Evolutionary conservation across 1,284 basidiomycete genomes (phyloP).

Genomic region (Ustilago trichophora): DNA sequence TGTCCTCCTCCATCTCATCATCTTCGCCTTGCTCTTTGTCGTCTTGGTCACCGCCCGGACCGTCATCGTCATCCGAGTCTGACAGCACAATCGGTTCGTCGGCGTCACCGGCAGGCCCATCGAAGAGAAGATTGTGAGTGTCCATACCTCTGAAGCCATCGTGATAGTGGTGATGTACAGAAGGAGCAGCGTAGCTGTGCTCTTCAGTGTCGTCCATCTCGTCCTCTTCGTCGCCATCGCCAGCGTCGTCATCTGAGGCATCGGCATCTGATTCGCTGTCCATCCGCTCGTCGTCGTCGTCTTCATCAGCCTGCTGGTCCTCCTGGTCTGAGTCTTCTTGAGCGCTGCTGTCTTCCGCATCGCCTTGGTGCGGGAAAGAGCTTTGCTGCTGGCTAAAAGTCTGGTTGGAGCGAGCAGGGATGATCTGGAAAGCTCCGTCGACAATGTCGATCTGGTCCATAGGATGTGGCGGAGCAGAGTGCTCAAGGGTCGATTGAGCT

Average conservation of each 20-base stretch:
- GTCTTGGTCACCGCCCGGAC: slow-evolving; percentile 1
- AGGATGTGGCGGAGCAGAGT: slow-evolving; percentile 7
- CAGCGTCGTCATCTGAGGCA: slow-evolving; percentile 12
- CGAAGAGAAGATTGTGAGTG: slow-evolving; percentile 23
- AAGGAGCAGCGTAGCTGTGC: background rate
- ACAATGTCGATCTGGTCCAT: slow-evolving; percentile 34
- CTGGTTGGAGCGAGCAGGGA: slow-evolving; percentile 10
- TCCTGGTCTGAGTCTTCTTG: background rate
- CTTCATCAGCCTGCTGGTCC: background rate
- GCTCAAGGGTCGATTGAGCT: background rate
- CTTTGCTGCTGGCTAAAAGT: background rate
- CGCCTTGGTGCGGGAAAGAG: background rate
- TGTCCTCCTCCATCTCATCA: slow-evolving; percentile 5
- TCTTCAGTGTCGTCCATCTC: background rate
- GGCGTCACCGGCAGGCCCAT: slow-evolving; percentile 32
- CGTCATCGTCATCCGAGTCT: slow-evolving; percentile 31
- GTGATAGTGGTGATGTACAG: background rate
- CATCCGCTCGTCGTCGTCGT: background rate
- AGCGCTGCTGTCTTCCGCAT: background rate
- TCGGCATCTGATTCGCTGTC: background rate
- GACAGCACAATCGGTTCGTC: slow-evolving; percentile 45
- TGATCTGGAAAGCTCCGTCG: slow-evolving; percentile 27
- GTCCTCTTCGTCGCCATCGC: slow-evolving; percentile 2
- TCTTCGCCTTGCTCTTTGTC: background rate
- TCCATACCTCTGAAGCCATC: slow-evolving; percentile 7